Conservation (phyloP, 108 stramenopile genomes). For the Cyclotella atomus region DNA sequence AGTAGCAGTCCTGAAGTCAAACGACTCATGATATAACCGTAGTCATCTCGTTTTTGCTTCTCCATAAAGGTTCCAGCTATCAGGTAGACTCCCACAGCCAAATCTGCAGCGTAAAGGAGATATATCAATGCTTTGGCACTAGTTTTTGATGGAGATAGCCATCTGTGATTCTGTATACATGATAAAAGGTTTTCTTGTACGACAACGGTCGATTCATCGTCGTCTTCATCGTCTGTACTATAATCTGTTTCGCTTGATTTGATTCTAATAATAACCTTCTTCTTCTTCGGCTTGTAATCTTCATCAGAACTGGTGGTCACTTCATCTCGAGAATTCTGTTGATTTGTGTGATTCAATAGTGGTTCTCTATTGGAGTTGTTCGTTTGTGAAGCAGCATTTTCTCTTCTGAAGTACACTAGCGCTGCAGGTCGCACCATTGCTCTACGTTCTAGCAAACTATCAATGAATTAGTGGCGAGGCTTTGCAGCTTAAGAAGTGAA, state of each 20-base stretch:
- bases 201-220: neutral
- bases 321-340: neutral
- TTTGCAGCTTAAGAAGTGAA: too few relatives aligned
- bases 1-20: neutral
- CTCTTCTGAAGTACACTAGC: neutral
- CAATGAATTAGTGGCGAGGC: too few relatives aligned
- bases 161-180: neutral
- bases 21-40: neutral
- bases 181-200: neutral
- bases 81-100: neutral
- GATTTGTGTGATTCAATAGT: neutral
- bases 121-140: neutral
- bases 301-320: neutral
- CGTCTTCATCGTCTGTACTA: neutral
- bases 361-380: neutral
- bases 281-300: neutral
- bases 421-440: neutral
- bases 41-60: neutral
- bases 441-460: too few relatives aligned
- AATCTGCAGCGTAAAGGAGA: neutral
- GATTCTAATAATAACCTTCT: neutral
- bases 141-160: neutral
- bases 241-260: neutral
- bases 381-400: neutral
- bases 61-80: neutral